A percentile compares a stretch with the other conserved stretches of the same genome.
These are phyloP conservation scores for Plantago major DNA, from an alignment of 257 asterid genomes.

Conservation along the genomic window DNA sequence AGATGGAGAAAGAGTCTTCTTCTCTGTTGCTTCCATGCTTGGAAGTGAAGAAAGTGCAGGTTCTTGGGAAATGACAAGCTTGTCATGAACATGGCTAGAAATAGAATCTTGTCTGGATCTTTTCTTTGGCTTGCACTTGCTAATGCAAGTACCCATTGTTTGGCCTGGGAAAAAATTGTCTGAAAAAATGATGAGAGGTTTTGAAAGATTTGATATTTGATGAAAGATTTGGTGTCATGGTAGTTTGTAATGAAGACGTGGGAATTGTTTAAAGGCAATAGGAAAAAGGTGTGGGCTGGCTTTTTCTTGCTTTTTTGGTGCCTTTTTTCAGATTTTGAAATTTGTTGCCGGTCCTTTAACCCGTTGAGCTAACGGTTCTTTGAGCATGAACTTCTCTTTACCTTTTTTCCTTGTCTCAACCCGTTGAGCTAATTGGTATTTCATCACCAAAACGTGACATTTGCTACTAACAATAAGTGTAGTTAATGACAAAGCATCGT, in stretches of 20 bases:
- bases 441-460: too few relatives aligned
- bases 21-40: not conserved
- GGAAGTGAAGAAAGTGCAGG: conserved; percentile 27
- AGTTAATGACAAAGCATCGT: too few relatives aligned
- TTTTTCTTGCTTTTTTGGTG: conserved; percentile 25
- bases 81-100: conserved; percentile 42
- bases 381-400: conserved; percentile 26
- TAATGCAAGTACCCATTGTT: conserved; percentile 77
- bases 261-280: conserved; percentile 25
- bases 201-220: conserved; percentile 17
- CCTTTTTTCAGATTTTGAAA: conserved; percentile 41
- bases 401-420: too few relatives aligned
- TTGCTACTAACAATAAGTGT: too few relatives aligned
- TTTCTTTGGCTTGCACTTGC: conserved; percentile 65
- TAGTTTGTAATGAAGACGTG: conserved; percentile 11
- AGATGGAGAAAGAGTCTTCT: conserved; percentile 38
- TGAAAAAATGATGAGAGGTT: not conserved
- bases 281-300: conserved; percentile 22
- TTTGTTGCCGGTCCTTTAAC: conserved; percentile 43
- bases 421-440: too few relatives aligned
- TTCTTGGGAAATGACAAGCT: conserved; percentile 52
- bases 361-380: conserved; percentile 63
- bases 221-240: conserved; percentile 5
- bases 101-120: conserved; percentile 24
- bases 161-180: not conserved